phyloP scores from a whole-genome alignment of 768 basidiomycete species.

The Leccinum imitatum region DNA sequence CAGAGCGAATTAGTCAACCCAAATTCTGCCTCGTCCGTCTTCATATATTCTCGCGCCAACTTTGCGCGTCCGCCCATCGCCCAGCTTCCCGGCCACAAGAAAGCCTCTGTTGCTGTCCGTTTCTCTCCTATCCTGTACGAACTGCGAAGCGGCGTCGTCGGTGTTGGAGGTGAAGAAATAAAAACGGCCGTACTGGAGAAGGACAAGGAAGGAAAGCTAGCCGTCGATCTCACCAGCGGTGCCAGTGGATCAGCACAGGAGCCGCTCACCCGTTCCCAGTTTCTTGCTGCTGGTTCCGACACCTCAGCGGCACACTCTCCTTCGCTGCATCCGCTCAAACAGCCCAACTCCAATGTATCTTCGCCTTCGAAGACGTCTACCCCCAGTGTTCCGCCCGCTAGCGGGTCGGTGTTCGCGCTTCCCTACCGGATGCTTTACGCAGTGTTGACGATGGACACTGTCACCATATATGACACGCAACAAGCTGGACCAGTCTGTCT shows the following conservation, averaged over 20 bases:
- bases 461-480: slow-evolving; percentile 95
- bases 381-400: slow-evolving; percentile 43
- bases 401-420: slow-evolving; percentile 76
- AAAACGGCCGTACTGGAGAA: slow-evolving; percentile 66
- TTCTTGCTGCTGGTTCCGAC: slow-evolving; percentile 11
- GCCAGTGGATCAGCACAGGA: slow-evolving; percentile 13
- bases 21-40: slow-evolving; percentile 65
- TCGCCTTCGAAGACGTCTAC: slow-evolving; percentile 24
- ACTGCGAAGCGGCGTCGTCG: slow-evolving; percentile 60
- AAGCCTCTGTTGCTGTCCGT: slow-evolving; percentile 88
- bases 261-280: slow-evolving; percentile 1
- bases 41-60: slow-evolving; percentile 94
- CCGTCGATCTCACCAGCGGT: slow-evolving; percentile 58
- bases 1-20: slow-evolving; percentile 33
- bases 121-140: slow-evolving; percentile 95
- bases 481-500: slow-evolving; percentile 90
- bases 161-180: slow-evolving; percentile 38
- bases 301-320: slow-evolving; percentile 10
- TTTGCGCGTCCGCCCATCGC: slow-evolving; percentile 92
- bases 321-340: slow-evolving; percentile 14
- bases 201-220: slow-evolving; percentile 58
- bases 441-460: slow-evolving; percentile 94
- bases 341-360: slow-evolving; percentile 11
- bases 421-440: slow-evolving; percentile 95
- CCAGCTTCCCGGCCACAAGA: slow-evolving; percentile 94